Conservation (phyloP, 1,284 basidiomycete genomes). For the Melampsora americana region DNA sequence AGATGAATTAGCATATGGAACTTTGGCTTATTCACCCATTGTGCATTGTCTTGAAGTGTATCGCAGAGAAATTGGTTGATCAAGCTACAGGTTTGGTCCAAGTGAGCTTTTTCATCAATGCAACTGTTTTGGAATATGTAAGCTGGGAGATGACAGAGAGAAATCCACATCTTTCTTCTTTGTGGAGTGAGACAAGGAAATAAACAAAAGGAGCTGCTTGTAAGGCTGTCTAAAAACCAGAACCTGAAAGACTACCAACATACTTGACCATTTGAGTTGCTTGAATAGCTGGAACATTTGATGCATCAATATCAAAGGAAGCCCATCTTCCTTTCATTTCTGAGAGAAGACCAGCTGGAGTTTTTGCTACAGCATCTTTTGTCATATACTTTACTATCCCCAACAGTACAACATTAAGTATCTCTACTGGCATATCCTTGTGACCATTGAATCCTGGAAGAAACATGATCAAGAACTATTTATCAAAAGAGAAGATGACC, state of each 20-base stretch:
- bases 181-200: constrained; percentile 51
- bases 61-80: constrained; percentile 7
- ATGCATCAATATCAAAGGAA: background rate
- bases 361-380: background rate
- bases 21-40: constrained; percentile 18
- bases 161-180: constrained; percentile 52
- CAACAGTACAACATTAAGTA: background rate
- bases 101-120: constrained; percentile 51
- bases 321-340: too few species aligned
- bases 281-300: background rate
- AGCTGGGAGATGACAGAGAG: constrained; percentile 53
- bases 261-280: background rate
- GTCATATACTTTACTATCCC: background rate
- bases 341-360: background rate
- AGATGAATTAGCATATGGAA: constrained; percentile 23
- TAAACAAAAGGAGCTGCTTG: constrained; percentile 56
- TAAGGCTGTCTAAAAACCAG: constrained; percentile 55
- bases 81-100: constrained; percentile 47
- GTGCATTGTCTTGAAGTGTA: background rate
- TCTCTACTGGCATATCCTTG: background rate
- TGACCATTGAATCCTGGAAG: background rate
- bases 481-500: too few species aligned
- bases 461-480: too few species aligned
- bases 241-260: constrained; percentile 52
- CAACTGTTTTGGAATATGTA: constrained; percentile 56